phyloP scores from a whole-genome alignment of 2,329 filamentous ascomycete species.

The Ophiostoma sp. region DNA sequence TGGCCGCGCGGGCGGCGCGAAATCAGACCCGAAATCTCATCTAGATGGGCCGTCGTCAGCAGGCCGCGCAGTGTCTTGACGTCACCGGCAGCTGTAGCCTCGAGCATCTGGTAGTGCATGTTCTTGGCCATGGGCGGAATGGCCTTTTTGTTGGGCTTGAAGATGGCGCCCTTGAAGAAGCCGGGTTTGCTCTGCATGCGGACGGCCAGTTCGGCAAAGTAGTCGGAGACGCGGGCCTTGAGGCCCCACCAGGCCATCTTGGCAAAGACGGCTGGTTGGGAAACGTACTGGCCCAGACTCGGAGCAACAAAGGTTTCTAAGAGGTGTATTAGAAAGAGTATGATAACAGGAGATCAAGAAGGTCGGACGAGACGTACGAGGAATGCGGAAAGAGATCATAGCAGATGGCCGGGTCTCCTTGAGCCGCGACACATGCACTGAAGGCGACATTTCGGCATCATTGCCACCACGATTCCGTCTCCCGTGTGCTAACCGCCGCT shows the following conservation, averaged over 20 bases:
- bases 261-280: constrained; percentile 35
- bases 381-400: constrained; percentile 29
- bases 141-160: constrained; percentile 44
- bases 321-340: neutral
- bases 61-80: constrained; percentile 50
- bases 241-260: constrained; percentile 43
- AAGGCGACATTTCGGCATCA: constrained; percentile 23
- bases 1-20: constrained; percentile 50
- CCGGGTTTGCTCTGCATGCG: constrained; percentile 49
- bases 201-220: constrained; percentile 42
- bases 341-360: neutral
- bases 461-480: neutral
- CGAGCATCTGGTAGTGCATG: constrained; percentile 62
- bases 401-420: constrained; percentile 8
- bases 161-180: constrained; percentile 45
- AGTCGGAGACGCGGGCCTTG: constrained; percentile 41
- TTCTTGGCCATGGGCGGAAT: constrained; percentile 56
- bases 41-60: constrained; percentile 54
- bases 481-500: neutral
- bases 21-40: constrained; percentile 55
- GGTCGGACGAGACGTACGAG: constrained; percentile 20
- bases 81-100: constrained; percentile 61
- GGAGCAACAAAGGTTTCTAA: constrained; percentile 52
- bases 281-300: constrained; percentile 41
- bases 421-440: constrained; percentile 22